These are phyloP conservation scores for Themeda triandra DNA, from an alignment of 176 grass and related monocot genomes.

Conservation along the genomic window DNA sequence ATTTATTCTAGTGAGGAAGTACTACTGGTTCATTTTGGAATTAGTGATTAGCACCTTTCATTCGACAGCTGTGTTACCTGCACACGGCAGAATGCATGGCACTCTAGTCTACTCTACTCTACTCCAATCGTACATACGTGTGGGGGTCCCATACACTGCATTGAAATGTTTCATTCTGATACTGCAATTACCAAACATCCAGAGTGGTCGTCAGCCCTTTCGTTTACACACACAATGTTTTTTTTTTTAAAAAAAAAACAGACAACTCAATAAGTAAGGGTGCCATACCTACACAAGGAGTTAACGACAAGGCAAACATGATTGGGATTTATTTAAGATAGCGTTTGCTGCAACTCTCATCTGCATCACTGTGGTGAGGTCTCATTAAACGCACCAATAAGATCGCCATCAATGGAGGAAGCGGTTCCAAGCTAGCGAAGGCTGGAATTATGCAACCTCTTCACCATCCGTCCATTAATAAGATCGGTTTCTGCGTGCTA, in stretches of 20 bases:
- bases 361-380: not conserved
- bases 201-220: not conserved
- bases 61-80: not conserved
- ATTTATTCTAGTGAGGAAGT: too few relatives aligned
- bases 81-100: not conserved
- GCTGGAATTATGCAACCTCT: conserved; percentile 1
- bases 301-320: not conserved
- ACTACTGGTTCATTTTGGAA: not conserved
- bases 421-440: too few relatives aligned
- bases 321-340: not conserved
- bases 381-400: conserved; percentile 27
- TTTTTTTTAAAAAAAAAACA: too few relatives aligned
- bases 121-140: not conserved
- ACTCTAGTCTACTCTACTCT: not conserved
- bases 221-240: not conserved
- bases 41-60: not conserved
- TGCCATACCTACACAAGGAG: not conserved
- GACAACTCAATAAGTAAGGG: not conserved
- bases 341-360: not conserved
- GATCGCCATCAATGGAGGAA: not conserved
- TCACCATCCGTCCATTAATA: conserved; percentile 7
- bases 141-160: not conserved
- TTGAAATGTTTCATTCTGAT: not conserved
- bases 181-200: not conserved
- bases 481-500: not conserved